Percentiles rank a stretch among this genome's conserved stretches.
These are phyloP conservation scores for Eucalyptus polybractea DNA, from an alignment of 345 rosid genomes.

Conservation along the genomic window DNA sequence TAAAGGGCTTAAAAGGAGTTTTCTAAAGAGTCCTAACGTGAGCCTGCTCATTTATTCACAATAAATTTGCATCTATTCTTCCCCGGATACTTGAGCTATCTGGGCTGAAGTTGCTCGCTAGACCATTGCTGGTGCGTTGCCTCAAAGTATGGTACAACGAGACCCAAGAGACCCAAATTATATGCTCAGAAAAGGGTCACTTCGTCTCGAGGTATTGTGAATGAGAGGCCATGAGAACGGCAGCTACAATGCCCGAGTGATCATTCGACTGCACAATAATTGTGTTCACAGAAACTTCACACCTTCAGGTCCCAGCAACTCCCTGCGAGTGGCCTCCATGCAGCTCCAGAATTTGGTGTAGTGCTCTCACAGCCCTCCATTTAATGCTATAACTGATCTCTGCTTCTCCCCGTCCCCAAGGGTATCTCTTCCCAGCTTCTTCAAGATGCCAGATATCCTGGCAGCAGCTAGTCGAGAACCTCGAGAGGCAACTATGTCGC, in stretches of 20 bases:
- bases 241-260: slow-evolving; percentile 54
- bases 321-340: not conserved
- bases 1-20: not conserved
- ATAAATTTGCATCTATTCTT: not conserved
- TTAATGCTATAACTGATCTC: too few relatives aligned
- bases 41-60: not conserved
- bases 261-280: slow-evolving; percentile 33
- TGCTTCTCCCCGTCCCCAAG: too few relatives aligned
- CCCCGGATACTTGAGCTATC: not conserved
- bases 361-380: too few relatives aligned
- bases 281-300: slow-evolving; percentile 2
- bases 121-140: not conserved
- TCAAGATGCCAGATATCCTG: slow-evolving; percentile 24
- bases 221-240: slow-evolving; percentile 60
- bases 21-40: not conserved
- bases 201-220: slow-evolving; percentile 26
- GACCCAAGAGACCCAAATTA: not conserved
- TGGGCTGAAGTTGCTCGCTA: not conserved
- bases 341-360: too few relatives aligned
- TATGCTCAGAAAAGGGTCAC: not conserved
- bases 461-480: slow-evolving; percentile 34
- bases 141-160: not conserved
- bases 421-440: slow-evolving; percentile 13
- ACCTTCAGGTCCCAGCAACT: slow-evolving; percentile 27
- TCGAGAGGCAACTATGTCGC: slow-evolving; percentile 7